Conservation (phyloP, 257 asterid genomes). For the Fraxinus quadrangulata region DNA sequence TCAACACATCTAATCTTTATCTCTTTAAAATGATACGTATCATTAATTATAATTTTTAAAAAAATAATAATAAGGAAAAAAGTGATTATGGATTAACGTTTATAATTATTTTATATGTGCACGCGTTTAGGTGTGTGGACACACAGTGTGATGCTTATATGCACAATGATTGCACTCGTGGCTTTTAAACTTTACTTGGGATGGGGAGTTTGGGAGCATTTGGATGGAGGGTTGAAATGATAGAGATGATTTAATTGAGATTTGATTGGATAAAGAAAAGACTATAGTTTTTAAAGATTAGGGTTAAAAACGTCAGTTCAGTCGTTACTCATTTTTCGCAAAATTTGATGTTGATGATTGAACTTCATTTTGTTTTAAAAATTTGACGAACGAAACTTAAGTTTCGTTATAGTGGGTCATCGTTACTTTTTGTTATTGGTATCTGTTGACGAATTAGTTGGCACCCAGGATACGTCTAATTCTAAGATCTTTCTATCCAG, state of each 20-base stretch:
- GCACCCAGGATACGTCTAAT: too few relatives aligned
- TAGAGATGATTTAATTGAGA: slow-evolving; percentile 37
- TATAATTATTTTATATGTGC: slow-evolving; percentile 4
- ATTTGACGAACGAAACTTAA: too few relatives aligned
- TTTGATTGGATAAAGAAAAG: slow-evolving; percentile 26
- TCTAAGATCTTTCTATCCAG: too few relatives aligned
- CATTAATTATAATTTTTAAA: neutral
- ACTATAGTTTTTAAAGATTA: slow-evolving; percentile 9
- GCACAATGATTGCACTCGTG: slow-evolving; percentile 53
- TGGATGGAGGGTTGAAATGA: slow-evolving; percentile 35
- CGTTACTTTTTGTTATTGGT: neutral
- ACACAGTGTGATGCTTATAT: slow-evolving; percentile 27
- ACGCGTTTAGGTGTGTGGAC: slow-evolving; percentile 12
- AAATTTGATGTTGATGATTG: neutral
- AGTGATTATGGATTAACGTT: neutral
- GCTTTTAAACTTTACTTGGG: slow-evolving; percentile 30
- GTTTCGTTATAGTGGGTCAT: neutral
- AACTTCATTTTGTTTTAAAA: neutral
- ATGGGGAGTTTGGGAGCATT: slow-evolving; percentile 25
- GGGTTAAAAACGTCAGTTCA: neutral
- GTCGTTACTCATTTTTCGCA: neutral
- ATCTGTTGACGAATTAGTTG: too few relatives aligned
- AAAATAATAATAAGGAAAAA: neutral
- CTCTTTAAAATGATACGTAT: neutral
- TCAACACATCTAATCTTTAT: neutral